Percentiles rank a stretch among this genome's conserved stretches.
These are phyloP conservation scores for Taiozyma onychis DNA, from an alignment of 1,139 yeast genomes.

Conservation along the genomic window DNA sequence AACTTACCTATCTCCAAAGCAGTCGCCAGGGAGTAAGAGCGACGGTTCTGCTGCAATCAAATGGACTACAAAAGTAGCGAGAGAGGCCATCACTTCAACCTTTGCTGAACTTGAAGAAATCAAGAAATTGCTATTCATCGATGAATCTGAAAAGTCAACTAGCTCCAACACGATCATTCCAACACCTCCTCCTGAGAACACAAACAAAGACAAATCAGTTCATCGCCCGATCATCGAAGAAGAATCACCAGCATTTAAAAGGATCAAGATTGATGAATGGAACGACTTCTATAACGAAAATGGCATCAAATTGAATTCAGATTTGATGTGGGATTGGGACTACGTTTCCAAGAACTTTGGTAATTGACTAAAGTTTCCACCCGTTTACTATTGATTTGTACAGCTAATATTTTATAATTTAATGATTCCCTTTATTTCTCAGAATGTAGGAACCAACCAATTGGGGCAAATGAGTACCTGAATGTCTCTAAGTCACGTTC, in stretches of 20 bases:
- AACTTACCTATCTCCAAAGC: conserved; percentile 19
- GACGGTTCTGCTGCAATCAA: conserved; percentile 4
- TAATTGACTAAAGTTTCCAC: neutral
- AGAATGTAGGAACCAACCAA: too few relatives aligned
- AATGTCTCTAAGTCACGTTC: too few relatives aligned
- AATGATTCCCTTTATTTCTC: neutral
- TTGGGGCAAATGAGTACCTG: too few relatives aligned
- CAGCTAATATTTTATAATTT: neutral
- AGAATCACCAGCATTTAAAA: conserved; percentile 10
- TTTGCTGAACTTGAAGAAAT: conserved; percentile 18
- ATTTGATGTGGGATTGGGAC: conserved; percentile 20
- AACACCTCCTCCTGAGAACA: conserved; percentile 21
- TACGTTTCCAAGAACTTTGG: conserved; percentile 8
- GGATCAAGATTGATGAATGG: conserved; percentile 14
- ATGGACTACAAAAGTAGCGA: conserved; percentile 19
- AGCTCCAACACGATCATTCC: conserved; percentile 7
- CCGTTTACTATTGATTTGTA: neutral
- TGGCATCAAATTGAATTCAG: conserved; percentile 11
- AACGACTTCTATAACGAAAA: conserved; percentile 18
- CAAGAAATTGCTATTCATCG: conserved; percentile 13
- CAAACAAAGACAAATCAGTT: conserved; percentile 1
- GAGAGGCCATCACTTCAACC: conserved; percentile 17
- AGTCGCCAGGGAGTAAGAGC: conserved; percentile 16
- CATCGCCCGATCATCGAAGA: neutral
- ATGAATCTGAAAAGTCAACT: conserved; percentile 1